Conservation (phyloP, 1,139 yeast species). For the Spencermartinsiella ligniputridi region DNA sequence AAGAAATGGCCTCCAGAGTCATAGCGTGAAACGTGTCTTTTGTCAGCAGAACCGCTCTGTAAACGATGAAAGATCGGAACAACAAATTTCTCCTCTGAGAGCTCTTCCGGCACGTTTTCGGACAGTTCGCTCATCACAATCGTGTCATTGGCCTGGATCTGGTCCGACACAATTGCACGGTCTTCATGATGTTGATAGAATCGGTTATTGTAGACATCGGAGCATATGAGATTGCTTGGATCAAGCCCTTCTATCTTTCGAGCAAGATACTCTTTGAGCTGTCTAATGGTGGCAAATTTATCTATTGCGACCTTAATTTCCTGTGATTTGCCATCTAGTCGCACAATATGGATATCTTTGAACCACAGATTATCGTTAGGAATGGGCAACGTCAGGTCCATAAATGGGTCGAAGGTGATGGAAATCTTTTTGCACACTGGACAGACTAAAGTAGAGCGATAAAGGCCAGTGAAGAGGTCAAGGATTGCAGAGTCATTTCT, state of each 20-base stretch:
- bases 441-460: conserved; percentile 83
- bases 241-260: conserved; percentile 23
- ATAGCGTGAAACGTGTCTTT: conserved; percentile 25
- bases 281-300: conserved; percentile 61
- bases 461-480: conserved; percentile 85
- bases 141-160: conserved; percentile 60
- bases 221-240: conserved; percentile 38
- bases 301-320: conserved; percentile 54
- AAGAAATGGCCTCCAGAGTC: conserved; percentile 38
- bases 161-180: conserved; percentile 58
- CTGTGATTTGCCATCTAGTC: conserved; percentile 43
- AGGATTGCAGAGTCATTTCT: conserved; percentile 83
- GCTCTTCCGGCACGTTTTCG: conserved; percentile 13
- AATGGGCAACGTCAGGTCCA: conserved; percentile 83
- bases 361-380: conserved; percentile 78
- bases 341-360: conserved; percentile 59
- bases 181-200: conserved; percentile 70
- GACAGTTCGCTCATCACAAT: conserved; percentile 66
- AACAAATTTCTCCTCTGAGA: conserved; percentile 41
- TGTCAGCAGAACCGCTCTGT: conserved; percentile 32
- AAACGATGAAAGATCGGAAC: conserved; percentile 66
- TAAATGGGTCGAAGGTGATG: conserved; percentile 90
- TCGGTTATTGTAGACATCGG: conserved; percentile 66
- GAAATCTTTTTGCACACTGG: conserved; percentile 80
- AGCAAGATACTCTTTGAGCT: conserved; percentile 59